phyloP scores from a whole-genome alignment of 371 early-diverging fungal genomes.

The Mucor racemosus region DNA sequence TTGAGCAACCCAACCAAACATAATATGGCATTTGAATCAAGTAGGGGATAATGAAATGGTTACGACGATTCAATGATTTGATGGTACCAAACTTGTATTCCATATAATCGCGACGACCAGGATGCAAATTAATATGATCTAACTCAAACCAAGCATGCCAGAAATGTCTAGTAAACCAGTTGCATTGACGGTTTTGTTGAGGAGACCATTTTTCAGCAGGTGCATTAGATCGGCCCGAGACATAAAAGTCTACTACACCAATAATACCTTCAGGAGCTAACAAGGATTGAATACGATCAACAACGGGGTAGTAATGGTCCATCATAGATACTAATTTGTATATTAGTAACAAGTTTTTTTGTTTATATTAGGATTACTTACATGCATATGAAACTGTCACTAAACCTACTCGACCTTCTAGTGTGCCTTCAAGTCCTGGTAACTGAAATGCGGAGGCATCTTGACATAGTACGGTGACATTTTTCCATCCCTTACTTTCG shows the following conservation, averaged over 20 bases:
- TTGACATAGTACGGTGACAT: constrained; percentile 80
- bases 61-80: constrained; percentile 74
- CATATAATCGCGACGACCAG: constrained; percentile 83
- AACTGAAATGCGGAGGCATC: constrained; percentile 75
- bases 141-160: constrained; percentile 82
- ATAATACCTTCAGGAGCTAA: constrained; percentile 74
- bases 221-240: constrained; percentile 64
- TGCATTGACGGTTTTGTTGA: constrained; percentile 61
- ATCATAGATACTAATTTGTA: constrained; percentile 77
- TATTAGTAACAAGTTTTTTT: neutral
- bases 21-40: constrained; percentile 86
- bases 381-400: constrained; percentile 88
- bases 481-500: constrained; percentile 74
- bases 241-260: constrained; percentile 83
- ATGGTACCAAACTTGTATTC: constrained; percentile 83
- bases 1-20: constrained; percentile 74
- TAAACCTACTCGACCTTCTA: constrained; percentile 70
- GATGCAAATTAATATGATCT: constrained; percentile 81
- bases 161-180: constrained; percentile 82
- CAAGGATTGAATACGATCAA: constrained; percentile 70
- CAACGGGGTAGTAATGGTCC: constrained; percentile 71
- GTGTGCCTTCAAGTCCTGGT: constrained; percentile 53
- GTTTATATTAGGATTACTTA: too few relatives aligned
- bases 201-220: constrained; percentile 62
- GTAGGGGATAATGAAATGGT: constrained; percentile 76